phyloP scores from a whole-genome alignment of 805 yeast genomes.

The Cyberlindnera nakhonratchasimensis region DNA sequence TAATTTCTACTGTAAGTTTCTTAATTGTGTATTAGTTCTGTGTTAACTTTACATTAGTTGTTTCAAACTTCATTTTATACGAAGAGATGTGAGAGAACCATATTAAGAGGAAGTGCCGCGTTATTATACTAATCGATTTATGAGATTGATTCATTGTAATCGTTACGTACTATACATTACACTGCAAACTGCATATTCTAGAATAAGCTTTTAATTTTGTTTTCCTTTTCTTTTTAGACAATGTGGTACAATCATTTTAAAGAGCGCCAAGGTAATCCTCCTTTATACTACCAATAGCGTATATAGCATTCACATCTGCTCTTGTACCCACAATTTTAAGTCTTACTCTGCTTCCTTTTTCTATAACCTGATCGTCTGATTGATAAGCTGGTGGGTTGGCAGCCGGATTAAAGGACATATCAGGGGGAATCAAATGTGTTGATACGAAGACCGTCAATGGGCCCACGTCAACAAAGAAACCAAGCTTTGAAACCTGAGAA shows the following conservation, averaged over 20 bases:
- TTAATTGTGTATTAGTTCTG: background rate
- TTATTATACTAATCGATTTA: background rate
- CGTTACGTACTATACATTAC: constrained; percentile 8
- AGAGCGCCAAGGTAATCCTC: constrained; percentile 95
- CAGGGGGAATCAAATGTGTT: constrained; percentile 90
- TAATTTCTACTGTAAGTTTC: too few relatives aligned
- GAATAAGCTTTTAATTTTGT: background rate
- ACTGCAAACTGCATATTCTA: background rate
- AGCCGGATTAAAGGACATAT: constrained; percentile 89
- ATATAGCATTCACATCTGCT: constrained; percentile 94
- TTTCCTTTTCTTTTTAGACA: background rate
- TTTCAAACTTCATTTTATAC: too few relatives aligned
- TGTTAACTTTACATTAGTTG: too few relatives aligned
- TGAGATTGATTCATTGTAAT: background rate
- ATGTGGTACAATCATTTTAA: constrained; percentile 20
- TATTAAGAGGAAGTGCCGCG: too few relatives aligned
- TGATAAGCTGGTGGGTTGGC: constrained; percentile 98
- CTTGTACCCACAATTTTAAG: constrained; percentile 96
- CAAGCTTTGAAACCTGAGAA: constrained; percentile 89
- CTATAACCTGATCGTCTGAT: constrained; percentile 90
- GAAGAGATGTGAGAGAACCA: too few relatives aligned
- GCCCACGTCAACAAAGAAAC: constrained; percentile 97
- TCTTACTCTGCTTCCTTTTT: constrained; percentile 90
- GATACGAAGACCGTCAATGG: constrained; percentile 94
- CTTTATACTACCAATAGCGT: constrained; percentile 96